Percentiles rank a stretch among this genome's conserved stretches.
These are phyloP conservation scores for Sclerotinia glacialis DNA, from an alignment of 2,329 filamentous ascomycete genomes.

Conservation along the genomic window DNA sequence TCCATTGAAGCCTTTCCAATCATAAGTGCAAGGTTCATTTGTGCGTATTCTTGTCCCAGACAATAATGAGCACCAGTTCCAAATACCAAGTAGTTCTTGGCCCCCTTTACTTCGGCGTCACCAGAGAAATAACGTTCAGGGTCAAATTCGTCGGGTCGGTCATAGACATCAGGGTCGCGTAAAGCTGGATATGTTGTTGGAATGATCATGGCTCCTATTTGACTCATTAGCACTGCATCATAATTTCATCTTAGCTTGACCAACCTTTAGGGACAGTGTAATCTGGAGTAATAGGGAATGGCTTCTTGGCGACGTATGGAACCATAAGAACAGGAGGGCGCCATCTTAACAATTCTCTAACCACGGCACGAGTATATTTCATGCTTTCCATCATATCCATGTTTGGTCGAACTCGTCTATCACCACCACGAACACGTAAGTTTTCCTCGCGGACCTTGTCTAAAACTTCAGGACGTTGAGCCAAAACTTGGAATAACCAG, in stretches of 20 bases:
- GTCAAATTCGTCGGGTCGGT: slow-evolving; percentile 82
- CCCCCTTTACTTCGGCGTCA: slow-evolving; percentile 72
- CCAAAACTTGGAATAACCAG: slow-evolving; percentile 93
- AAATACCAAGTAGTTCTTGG: slow-evolving; percentile 97
- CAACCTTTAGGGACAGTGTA: slow-evolving; percentile 90
- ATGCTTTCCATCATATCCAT: slow-evolving; percentile 88
- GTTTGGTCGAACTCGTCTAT: slow-evolving; percentile 65
- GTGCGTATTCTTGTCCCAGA: slow-evolving; percentile 87
- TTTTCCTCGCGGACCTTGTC: slow-evolving; percentile 92
- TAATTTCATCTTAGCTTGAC: slow-evolving; percentile 27
- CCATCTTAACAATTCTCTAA: slow-evolving; percentile 89
- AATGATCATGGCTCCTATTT: slow-evolving; percentile 79
- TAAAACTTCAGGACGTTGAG: slow-evolving; percentile 88
- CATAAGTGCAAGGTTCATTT: slow-evolving; percentile 83
- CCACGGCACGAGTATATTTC: slow-evolving; percentile 85
- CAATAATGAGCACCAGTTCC: slow-evolving; percentile 96
- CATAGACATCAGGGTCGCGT: slow-evolving; percentile 89
- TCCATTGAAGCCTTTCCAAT: slow-evolving; percentile 84
- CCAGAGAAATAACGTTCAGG: slow-evolving; percentile 90
- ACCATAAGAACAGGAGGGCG: slow-evolving; percentile 97
- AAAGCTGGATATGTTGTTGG: slow-evolving; percentile 87
- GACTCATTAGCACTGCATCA: slow-evolving; percentile 24
- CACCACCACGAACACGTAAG: slow-evolving; percentile 69
- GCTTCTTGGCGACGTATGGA: slow-evolving; percentile 90
- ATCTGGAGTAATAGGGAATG: slow-evolving; percentile 81